Base-by-base conservation (phyloP, 2,329 filamentous ascomycete species). In the Monosporascus sp. region DNA sequence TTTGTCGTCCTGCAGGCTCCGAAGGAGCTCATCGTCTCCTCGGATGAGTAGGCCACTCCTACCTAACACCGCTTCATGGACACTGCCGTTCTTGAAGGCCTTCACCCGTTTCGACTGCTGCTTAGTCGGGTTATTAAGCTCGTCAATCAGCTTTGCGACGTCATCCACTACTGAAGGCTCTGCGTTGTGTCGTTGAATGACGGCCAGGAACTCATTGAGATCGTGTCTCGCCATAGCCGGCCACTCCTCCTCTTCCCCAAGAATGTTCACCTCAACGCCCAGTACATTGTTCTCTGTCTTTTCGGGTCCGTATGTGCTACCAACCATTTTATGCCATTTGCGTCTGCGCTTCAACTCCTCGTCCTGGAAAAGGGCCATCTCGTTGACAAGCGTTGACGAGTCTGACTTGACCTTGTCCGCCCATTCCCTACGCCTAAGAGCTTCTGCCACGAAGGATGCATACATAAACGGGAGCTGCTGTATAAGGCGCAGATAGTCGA, bases 71-170 rank as follows among this genome's bases (percentile, higher is more conserved):
- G 87, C 87, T 67, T 97, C 94, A 64, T 97, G 91, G 38, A 97
- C 82, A 66, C 94, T 97, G 17, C 94, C 94, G 66, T 95, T 94
- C 68, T 97, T 97, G 76, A 99, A 97, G 5, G 91, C 91, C 69
- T 93, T 96, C 7, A 94, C 83, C 53, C 91, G 84, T 70, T 91
- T 92, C 56, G 86, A 83, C 66, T 96, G 92, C 68, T 94, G 90
- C 62, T 88, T 91, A 0, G 90, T 94, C 3, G 93, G 91, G 52
- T 82, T 84, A 66, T 86, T 86, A 16, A 97, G 78, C 51, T 96
- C 91, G 56, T 86, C 85, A 55, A 95, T 81, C 19, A 91, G 82
- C 64, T 91, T 89, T 3, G 79, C 76, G 36, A 97, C 78, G 50
- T 96, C 90, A 11, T 85, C 79, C 1, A 90, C 76, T 55, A 92